Percentiles rank a stretch among this genome's conserved stretches.
These are phyloP conservation scores for Psilocybe cubensis DNA, from an alignment of 768 basidiomycete species.

Conservation along the genomic window DNA sequence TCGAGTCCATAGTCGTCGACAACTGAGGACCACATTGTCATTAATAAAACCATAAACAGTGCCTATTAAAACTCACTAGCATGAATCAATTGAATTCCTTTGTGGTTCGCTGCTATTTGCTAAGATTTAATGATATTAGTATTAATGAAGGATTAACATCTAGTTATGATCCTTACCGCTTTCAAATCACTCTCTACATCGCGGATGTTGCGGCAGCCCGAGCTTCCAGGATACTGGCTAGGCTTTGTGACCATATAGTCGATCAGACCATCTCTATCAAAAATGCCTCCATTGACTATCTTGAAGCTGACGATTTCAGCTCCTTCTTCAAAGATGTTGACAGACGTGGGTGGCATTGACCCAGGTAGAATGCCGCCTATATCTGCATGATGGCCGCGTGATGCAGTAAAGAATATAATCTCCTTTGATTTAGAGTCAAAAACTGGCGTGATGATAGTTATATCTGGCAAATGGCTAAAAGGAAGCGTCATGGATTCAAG, in stretches of 20 bases:
- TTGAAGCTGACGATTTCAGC: slow-evolving; percentile 92
- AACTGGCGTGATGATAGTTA: slow-evolving; percentile 93
- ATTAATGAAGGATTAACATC: background rate
- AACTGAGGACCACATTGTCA: slow-evolving; percentile 45
- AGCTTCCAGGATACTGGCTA: slow-evolving; percentile 80
- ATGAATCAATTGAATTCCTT: slow-evolving; percentile 86
- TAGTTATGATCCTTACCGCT: slow-evolving; percentile 56
- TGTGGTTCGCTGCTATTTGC: slow-evolving; percentile 96
- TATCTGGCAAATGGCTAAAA: slow-evolving; percentile 62
- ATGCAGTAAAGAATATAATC: slow-evolving; percentile 93
- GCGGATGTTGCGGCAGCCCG: slow-evolving; percentile 83
- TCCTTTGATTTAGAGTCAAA: slow-evolving; percentile 67
- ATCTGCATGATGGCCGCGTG: slow-evolving; percentile 93
- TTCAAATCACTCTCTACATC: slow-evolving; percentile 94
- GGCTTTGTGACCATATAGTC: slow-evolving; percentile 86
- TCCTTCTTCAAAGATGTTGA: slow-evolving; percentile 92
- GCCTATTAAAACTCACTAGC: slow-evolving; percentile 52
- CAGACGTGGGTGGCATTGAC: slow-evolving; percentile 94
- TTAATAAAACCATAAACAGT: background rate
- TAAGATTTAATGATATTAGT: slow-evolving; percentile 28
- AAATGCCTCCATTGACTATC: slow-evolving; percentile 82
- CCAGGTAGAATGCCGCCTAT: slow-evolving; percentile 92
- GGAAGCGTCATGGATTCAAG: background rate
- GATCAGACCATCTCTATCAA: slow-evolving; percentile 73
- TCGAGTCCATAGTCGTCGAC: slow-evolving; percentile 84